Conservation (phyloP, 192 early-diverging fungal genomes). For the Umbelopsis ramanniana region DNA sequence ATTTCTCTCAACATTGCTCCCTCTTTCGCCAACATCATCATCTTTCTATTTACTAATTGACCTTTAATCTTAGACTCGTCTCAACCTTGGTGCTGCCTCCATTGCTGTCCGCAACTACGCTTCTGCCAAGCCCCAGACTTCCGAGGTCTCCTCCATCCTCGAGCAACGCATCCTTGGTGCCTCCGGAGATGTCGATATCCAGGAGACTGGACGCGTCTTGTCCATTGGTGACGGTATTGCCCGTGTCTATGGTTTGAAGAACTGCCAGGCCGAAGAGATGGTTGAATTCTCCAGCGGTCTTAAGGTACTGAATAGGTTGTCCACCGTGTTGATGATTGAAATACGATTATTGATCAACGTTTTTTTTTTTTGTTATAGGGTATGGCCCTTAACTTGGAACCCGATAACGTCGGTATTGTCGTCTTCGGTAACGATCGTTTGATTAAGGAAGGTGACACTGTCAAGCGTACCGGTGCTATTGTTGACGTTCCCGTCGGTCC, state of each 20-base stretch:
- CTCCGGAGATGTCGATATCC: constrained; percentile 82
- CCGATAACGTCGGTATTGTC: constrained; percentile 99
- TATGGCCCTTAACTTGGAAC: constrained; percentile 98
- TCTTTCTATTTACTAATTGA: neutral
- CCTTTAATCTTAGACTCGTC: constrained; percentile 42
- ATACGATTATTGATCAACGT: neutral
- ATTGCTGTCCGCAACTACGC: constrained; percentile 55
- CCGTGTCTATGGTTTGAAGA: constrained; percentile 98
- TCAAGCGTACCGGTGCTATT: constrained; percentile 98
- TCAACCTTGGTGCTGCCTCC: constrained; percentile 58
- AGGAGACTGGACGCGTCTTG: constrained; percentile 98
- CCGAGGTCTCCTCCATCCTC: constrained; percentile 97
- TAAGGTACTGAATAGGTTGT: too few relatives aligned
- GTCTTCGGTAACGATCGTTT: constrained; percentile 99
- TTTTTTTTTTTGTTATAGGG: constrained; percentile 51
- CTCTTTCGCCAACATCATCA: neutral
- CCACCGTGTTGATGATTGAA: too few relatives aligned
- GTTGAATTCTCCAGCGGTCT: constrained; percentile 99
- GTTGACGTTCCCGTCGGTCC: constrained; percentile 97
- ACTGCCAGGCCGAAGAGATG: constrained; percentile 99
- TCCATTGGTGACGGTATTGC: constrained; percentile 99
- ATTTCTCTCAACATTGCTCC: neutral
- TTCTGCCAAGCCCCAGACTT: constrained; percentile 71
- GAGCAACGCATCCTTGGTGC: constrained; percentile 96
- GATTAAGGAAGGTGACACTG: constrained; percentile 99